These are phyloP conservation scores for Melaleuca quinquenervia DNA, from an alignment of 345 rosid genomes.

Conservation along the genomic window DNA sequence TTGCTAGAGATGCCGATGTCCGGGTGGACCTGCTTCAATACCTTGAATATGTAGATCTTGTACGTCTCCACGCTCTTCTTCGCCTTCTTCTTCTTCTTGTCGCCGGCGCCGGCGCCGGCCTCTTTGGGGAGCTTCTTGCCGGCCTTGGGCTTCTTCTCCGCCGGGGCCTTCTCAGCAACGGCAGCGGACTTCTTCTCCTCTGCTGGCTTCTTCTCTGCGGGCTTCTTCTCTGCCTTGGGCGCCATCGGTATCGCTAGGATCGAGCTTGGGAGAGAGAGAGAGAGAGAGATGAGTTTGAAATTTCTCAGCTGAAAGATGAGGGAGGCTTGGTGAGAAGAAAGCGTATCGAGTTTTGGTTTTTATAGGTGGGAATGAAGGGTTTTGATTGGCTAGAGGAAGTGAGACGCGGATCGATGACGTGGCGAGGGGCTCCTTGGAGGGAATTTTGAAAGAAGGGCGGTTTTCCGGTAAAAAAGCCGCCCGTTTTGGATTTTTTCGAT, in stretches of 20 bases:
- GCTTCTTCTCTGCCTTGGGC: constrained; percentile 65
- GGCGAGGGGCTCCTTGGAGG: not conserved
- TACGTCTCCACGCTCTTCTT: constrained; percentile 65
- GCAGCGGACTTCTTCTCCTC: constrained; percentile 38
- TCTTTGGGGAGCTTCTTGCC: constrained; percentile 77
- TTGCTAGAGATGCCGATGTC: constrained; percentile 15
- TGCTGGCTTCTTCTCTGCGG: constrained; percentile 28
- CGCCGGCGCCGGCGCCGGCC: constrained; percentile 28
- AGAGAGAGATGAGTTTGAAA: not conserved
- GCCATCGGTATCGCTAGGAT: constrained; percentile 11
- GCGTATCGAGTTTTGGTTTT: not conserved
- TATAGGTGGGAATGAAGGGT: not conserved
- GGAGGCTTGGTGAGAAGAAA: not conserved
- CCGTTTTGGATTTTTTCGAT: not conserved
- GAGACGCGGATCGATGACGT: not conserved
- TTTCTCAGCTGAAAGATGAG: not conserved
- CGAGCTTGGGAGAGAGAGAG: not conserved
- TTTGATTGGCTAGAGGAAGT: not conserved
- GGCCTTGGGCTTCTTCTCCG: constrained; percentile 75
- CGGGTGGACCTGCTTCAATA: constrained; percentile 3
- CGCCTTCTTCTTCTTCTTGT: constrained; percentile 43
- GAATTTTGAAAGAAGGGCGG: not conserved
- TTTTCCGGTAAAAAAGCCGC: not conserved
- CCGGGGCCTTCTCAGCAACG: constrained; percentile 57
- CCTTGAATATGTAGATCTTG: constrained; percentile 64